Percentiles rank a stretch among this genome's conserved stretches.
These are phyloP conservation scores for Fusarium chaquense DNA, from an alignment of 2,329 filamentous ascomycete species.

Conservation along the genomic window DNA sequence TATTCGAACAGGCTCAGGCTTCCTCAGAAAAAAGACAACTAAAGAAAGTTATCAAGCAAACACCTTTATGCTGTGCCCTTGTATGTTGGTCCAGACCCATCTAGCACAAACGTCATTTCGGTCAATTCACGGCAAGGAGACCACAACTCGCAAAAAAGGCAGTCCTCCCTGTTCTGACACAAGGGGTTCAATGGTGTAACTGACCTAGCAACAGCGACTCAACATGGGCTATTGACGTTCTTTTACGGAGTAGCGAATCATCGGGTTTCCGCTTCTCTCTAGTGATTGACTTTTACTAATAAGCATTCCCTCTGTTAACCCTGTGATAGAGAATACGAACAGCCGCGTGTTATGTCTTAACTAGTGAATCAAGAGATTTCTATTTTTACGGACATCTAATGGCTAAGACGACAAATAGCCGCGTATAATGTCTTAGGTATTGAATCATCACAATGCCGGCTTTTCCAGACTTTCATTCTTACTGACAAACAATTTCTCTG, in stretches of 20 bases:
- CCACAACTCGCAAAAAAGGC: background rate
- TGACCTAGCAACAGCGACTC: background rate
- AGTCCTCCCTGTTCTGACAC: background rate
- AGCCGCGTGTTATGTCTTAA: no score
- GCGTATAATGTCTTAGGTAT: background rate
- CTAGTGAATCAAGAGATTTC: background rate
- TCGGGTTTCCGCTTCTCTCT: background rate
- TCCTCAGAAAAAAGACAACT: background rate
- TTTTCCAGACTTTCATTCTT: no score
- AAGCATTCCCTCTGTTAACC: background rate
- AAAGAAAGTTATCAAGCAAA: background rate
- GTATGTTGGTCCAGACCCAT: background rate
- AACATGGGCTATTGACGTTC: background rate
- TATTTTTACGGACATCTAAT: no score
- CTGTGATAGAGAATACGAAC: no score
- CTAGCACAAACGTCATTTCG: background rate
- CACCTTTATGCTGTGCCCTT: background rate
- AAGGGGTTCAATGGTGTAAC: background rate
- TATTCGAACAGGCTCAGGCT: fast-evolving
- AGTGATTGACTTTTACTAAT: background rate
- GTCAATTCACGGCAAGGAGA: no score
- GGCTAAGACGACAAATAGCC: no score
- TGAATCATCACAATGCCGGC: no score
- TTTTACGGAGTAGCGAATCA: background rate
- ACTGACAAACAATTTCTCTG: no score